Evolutionary conservation across 2,329 filamentous ascomycete genomes (phyloP).

Genomic region (Calonectria multiphialidica): DNA sequence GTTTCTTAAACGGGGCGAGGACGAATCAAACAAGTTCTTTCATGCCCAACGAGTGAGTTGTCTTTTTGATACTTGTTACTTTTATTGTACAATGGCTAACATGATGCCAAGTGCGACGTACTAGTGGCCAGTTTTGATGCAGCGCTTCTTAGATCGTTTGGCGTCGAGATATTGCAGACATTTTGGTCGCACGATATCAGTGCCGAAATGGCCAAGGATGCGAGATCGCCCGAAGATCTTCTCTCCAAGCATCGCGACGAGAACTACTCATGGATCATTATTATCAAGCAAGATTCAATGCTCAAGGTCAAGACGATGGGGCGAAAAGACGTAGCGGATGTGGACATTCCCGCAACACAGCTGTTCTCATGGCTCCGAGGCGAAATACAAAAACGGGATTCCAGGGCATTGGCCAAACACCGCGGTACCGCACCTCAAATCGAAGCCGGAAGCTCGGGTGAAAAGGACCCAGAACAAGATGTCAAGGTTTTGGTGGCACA

Average conservation of each 20-base stretch:
- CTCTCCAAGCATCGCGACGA: slow-evolving; percentile 82
- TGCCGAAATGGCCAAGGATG: slow-evolving; percentile 87
- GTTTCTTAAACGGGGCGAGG: slow-evolving; percentile 78
- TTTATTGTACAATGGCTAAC: slow-evolving; percentile 4
- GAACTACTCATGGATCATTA: slow-evolving; percentile 86
- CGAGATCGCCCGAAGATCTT: slow-evolving; percentile 83
- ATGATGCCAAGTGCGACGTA: slow-evolving; percentile 77
- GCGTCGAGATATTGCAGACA: slow-evolving; percentile 80
- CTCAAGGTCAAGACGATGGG: slow-evolving; percentile 85
- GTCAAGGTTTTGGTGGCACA: slow-evolving; percentile 88
- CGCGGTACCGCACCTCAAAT: slow-evolving; percentile 44
- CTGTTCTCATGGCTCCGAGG: slow-evolving; percentile 83
- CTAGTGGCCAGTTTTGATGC: slow-evolving; percentile 90
- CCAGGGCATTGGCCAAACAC: slow-evolving; percentile 65
- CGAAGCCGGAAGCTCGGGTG: slow-evolving; percentile 45
- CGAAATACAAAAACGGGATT: slow-evolving; percentile 85
- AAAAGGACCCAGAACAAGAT: slow-evolving; percentile 70
- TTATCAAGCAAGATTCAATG: slow-evolving; percentile 82
- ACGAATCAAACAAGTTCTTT: slow-evolving; percentile 70
- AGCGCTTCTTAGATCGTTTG: slow-evolving; percentile 78
- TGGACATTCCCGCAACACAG: slow-evolving; percentile 79
- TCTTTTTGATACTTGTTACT: neutral
- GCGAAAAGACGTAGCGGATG: slow-evolving; percentile 80
- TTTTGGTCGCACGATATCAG: slow-evolving; percentile 89
- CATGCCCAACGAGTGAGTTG: slow-evolving; percentile 71